These are phyloP conservation scores for Leucocoprinus birnbaumii DNA, from an alignment of 768 basidiomycete species.

Conservation along the genomic window DNA sequence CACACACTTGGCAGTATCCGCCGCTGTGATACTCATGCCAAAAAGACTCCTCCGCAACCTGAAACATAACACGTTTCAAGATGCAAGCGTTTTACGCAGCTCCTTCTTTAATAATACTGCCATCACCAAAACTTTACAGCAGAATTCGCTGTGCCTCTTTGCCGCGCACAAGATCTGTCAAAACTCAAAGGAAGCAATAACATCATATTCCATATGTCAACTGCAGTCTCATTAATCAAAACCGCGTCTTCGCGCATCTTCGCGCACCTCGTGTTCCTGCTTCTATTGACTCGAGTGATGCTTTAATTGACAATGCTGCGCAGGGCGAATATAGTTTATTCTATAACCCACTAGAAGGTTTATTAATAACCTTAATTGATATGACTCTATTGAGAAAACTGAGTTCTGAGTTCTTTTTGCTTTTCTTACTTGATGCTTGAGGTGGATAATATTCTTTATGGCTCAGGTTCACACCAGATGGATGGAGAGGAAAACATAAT, in stretches of 20 bases:
- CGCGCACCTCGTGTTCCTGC: neutral
- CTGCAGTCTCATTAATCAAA: neutral
- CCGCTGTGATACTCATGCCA: neutral
- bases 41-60: neutral
- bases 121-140: no score
- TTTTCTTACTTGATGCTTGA: neutral
- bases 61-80: neutral
- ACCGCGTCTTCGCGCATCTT: no score
- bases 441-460: no score
- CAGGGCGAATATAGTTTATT: no score
- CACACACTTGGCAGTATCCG: no score
- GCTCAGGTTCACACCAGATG: no score
- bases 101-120: no score
- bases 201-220: no score
- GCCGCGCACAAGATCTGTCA: no score
- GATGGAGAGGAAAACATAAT: neutral
- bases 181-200: no score
- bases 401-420: neutral
- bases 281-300: slow-evolving; percentile 6
- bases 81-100: no score
- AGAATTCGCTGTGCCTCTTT: no score
- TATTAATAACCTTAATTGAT: neutral
- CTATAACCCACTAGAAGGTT: slow-evolving; percentile 3
- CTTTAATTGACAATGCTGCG: neutral
- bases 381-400: neutral